phyloP scores from a whole-genome alignment of 306 rosid genomes.

The Lathyrus aphaca region DNA sequence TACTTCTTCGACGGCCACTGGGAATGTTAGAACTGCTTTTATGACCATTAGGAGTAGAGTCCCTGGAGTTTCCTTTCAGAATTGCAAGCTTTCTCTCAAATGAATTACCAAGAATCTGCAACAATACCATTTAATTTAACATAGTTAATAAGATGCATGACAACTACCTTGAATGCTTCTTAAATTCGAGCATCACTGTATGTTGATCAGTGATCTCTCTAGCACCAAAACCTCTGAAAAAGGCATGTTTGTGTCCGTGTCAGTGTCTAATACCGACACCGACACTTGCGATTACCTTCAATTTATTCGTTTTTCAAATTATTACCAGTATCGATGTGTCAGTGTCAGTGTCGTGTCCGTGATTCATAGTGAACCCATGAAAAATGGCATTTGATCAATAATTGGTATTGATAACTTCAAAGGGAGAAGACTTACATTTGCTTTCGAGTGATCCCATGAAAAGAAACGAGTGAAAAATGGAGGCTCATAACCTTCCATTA shows the following conservation, averaged over 20 bases:
- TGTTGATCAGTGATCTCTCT: neutral
- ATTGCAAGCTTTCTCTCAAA: constrained; percentile 93
- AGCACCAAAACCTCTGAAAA: too few species aligned
- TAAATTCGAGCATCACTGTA: constrained; percentile 2
- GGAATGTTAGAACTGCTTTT: constrained; percentile 58
- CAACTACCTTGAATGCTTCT: constrained; percentile 6
- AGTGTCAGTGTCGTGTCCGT: too few species aligned
- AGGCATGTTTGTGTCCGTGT: too few species aligned
- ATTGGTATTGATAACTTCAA: constrained; percentile 16
- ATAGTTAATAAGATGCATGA: neutral
- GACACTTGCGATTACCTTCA: too few species aligned
- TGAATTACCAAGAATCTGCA: constrained; percentile 89
- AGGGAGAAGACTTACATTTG: constrained; percentile 61
- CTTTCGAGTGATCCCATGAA: constrained; percentile 79
- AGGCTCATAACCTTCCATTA: constrained; percentile 86
- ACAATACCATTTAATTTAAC: constrained; percentile 34
- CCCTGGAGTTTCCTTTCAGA: constrained; percentile 75
- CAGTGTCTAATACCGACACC: too few species aligned
- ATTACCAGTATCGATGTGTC: too few species aligned
- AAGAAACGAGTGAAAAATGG: constrained; percentile 84
- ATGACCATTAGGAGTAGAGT: constrained; percentile 62
- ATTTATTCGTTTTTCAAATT: too few species aligned
- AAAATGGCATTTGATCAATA: neutral
- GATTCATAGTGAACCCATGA: neutral
- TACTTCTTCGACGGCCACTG: constrained; percentile 69